Conservation (phyloP, 306 rosid genomes). For the Alnus glutinosa region DNA sequence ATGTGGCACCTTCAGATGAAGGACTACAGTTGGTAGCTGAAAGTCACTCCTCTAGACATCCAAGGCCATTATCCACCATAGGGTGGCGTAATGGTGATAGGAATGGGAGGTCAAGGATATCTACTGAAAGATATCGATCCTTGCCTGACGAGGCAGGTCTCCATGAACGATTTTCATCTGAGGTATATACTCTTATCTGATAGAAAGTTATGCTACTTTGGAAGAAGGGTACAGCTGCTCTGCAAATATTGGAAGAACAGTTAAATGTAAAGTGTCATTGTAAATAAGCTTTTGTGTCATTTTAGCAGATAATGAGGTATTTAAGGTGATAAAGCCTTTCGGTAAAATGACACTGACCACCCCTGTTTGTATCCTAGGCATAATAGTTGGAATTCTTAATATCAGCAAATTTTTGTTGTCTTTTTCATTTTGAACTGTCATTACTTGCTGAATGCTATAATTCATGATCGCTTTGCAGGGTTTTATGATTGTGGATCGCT, state of each 20-base stretch:
- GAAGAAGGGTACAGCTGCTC: neutral
- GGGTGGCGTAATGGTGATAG: constrained; percentile 69
- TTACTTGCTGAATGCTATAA: neutral
- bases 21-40: constrained; percentile 63
- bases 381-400: too few species aligned
- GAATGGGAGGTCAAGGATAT: constrained; percentile 70
- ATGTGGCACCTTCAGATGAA: constrained; percentile 54
- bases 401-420: too few species aligned
- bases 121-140: constrained; percentile 38
- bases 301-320: neutral
- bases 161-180: constrained; percentile 42
- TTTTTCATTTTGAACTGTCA: neutral
- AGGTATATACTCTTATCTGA: constrained; percentile 27
- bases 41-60: constrained; percentile 58
- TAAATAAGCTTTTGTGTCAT: neutral
- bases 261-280: neutral
- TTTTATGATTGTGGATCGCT: constrained; percentile 65
- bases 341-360: neutral
- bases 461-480: constrained; percentile 48
- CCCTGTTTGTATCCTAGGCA: too few species aligned
- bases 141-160: constrained; percentile 29
- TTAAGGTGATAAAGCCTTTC: neutral
- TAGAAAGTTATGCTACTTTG: neutral
- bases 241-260: neutral
- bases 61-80: constrained; percentile 45